Percentiles rank a stretch among this genome's conserved stretches.
These are phyloP conservation scores for Penicillium hordei DNA, from an alignment of 2,329 filamentous ascomycete species.

Conservation along the genomic window DNA sequence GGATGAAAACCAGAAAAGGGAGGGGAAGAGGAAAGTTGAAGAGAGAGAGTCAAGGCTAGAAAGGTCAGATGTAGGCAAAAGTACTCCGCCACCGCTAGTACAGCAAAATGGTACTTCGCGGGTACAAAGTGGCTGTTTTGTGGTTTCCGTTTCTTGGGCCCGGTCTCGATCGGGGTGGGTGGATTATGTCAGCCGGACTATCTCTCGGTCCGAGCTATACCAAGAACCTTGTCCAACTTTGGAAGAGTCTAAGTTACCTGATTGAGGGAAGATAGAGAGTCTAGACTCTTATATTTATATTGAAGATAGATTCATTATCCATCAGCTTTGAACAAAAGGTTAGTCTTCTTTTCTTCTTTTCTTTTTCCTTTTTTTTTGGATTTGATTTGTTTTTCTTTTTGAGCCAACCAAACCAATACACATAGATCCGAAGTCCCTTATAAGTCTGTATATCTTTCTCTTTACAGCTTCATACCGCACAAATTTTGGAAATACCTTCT, in stretches of 20 bases:
- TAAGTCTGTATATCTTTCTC: no score
- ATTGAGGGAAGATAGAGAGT: neutral
- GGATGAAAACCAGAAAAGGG: conserved; percentile 1
- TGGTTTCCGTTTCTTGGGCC: conserved; percentile 5
- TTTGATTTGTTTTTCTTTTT: neutral
- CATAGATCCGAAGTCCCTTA: neutral
- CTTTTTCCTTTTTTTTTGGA: neutral
- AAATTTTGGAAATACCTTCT: neutral
- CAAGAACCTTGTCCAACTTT: neutral
- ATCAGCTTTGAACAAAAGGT: neutral
- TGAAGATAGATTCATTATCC: neutral
- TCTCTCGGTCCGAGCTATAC: conserved; percentile 5
- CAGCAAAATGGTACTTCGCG: conserved; percentile 21
- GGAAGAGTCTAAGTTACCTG: neutral
- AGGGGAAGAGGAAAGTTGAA: conserved; percentile 9
- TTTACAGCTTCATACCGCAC: neutral
- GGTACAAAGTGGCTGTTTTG: conserved; percentile 9
- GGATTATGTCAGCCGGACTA: conserved; percentile 5
- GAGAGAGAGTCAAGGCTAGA: conserved; percentile 4
- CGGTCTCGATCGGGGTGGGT: conserved; percentile 9
- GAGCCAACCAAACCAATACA: neutral
- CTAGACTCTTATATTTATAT: conserved; percentile 6
- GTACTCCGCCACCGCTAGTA: conserved; percentile 27
- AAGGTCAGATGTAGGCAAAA: conserved; percentile 14
- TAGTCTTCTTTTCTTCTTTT: neutral